Base-by-base conservation (phyloP, 371 early-diverging fungal genomes). In the Apophysomyces trapeziformis region DNA sequence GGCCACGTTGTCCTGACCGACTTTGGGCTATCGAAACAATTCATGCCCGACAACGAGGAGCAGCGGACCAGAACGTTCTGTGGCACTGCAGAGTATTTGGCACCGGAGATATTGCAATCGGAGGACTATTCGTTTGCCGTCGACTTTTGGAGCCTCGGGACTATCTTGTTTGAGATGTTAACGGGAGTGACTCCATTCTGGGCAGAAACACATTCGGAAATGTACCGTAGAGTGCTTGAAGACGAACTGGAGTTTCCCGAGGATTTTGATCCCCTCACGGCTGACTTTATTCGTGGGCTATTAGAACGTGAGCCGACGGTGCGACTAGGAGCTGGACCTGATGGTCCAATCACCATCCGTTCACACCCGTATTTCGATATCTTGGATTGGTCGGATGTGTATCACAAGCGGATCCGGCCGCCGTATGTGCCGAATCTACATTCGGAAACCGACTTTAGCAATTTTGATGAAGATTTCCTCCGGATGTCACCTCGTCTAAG, bases 121-220 rank as follows among this genome's bases (percentile, higher is more conserved):
- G 82, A 87, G 9, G 84, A 87, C 37, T 97, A 98, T 67, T 93
- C 94, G 7, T 92, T 89, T 68, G 87, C 87, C 13, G 95, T 95
- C 7, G 99, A 99, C 78, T 92, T 96, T 87, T 99, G 99, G 99
- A 90, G 96, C 46, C 83, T 98, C 4, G 99, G 99, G 0, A 93
- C 96, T 1, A 83, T 98, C 26, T 83, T 98, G 47, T 99, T 92
- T 70, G 97, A 92, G 69, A 89, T 93, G 83, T 38, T 92, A 41
- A 83, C 83, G 16, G 94, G 94, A 1, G 80, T 84, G 60, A 91
- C 93, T 0, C 94, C 94, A 0, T 94, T 91, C 71, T 92, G 90
- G 82, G 87, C 87, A 11, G 91, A 92, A 57, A 90, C 90, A 58
- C 88, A 88, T 67, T 82, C 89, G 9, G 82, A 87, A 41, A 93